A percentile compares a stretch with the other conserved stretches of the same genome.
These are phyloP conservation scores for Lactarius akahatsu DNA, from an alignment of 768 basidiomycete genomes.

Conservation along the genomic window DNA sequence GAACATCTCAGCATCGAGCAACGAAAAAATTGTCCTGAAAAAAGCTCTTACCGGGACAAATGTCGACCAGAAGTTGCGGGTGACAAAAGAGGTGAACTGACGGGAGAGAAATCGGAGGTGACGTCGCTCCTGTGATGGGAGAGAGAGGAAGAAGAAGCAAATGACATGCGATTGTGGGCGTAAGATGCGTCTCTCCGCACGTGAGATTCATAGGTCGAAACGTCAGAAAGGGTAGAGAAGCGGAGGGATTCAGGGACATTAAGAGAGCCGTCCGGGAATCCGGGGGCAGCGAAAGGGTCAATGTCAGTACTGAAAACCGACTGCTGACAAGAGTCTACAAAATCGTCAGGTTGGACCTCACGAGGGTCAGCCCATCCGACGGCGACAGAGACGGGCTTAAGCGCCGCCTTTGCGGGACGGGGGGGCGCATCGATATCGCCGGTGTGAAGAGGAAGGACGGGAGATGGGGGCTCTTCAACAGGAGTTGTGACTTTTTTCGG, in stretches of 20 bases:
- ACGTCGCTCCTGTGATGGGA: constrained; percentile 39
- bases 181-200: constrained; percentile 41
- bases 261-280: constrained; percentile 43
- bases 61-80: constrained; percentile 15
- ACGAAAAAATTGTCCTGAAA: background rate
- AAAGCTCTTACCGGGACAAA: constrained; percentile 23
- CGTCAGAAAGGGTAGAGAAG: constrained; percentile 54
- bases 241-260: constrained; percentile 44
- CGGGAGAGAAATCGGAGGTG: constrained; percentile 24
- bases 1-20: background rate
- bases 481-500: constrained; percentile 58
- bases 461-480: constrained; percentile 49
- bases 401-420: constrained; percentile 38
- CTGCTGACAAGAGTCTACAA: constrained; percentile 36
- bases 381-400: constrained; percentile 59
- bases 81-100: constrained; percentile 23
- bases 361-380: constrained; percentile 54
- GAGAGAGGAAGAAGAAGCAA: constrained; percentile 58
- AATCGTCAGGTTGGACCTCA: constrained; percentile 50
- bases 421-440: constrained; percentile 30
- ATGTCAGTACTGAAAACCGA: constrained; percentile 62
- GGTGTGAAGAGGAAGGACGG: constrained; percentile 29
- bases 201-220: constrained; percentile 47
- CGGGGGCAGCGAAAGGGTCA: constrained; percentile 62
- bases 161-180: constrained; percentile 49